phyloP scores from a whole-genome alignment of 495 filamentous ascomycete genomes.

The Pyrenopolyporus hunteri region DNA sequence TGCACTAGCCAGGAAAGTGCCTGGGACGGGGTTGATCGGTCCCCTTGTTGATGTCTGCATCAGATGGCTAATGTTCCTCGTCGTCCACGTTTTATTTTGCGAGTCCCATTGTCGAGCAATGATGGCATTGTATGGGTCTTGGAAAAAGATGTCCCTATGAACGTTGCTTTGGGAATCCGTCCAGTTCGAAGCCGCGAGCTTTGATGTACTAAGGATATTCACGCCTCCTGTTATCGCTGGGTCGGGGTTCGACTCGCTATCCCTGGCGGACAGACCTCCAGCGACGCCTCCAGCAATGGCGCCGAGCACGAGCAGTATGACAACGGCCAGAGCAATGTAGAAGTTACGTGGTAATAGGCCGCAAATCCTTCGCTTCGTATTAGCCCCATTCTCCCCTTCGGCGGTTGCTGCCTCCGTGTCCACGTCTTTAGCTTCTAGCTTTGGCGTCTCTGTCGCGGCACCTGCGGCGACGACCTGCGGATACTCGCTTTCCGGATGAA shows the following conservation, averaged over 20 bases:
- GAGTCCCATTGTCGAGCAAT: conserved; percentile 34
- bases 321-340: conserved; percentile 15
- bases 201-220: conserved; percentile 17
- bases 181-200: conserved; percentile 33
- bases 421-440: not conserved
- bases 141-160: conserved; percentile 32
- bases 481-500: conserved; percentile 18
- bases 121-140: conserved; percentile 23
- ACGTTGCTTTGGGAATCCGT: conserved; percentile 19
- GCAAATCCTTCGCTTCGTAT: conserved; percentile 17
- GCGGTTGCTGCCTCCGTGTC: not conserved
- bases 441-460: conserved; percentile 4
- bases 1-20: conserved; percentile 24
- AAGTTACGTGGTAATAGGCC: conserved; percentile 21
- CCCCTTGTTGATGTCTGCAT: conserved; percentile 22
- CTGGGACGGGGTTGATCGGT: conserved; percentile 16
- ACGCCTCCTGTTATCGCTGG: not conserved
- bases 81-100: conserved; percentile 31
- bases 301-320: conserved; percentile 14
- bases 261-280: conserved; percentile 7
- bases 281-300: conserved; percentile 30
- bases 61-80: conserved; percentile 27
- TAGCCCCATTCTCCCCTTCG: not conserved
- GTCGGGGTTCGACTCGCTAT: conserved; percentile 8
- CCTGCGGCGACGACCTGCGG: conserved; percentile 11